A percentile compares a stretch with the other conserved stretches of the same genome.
phyloP scores from a whole-genome alignment of 768 basidiomycete species.

The Podaxis sp. region DNA sequence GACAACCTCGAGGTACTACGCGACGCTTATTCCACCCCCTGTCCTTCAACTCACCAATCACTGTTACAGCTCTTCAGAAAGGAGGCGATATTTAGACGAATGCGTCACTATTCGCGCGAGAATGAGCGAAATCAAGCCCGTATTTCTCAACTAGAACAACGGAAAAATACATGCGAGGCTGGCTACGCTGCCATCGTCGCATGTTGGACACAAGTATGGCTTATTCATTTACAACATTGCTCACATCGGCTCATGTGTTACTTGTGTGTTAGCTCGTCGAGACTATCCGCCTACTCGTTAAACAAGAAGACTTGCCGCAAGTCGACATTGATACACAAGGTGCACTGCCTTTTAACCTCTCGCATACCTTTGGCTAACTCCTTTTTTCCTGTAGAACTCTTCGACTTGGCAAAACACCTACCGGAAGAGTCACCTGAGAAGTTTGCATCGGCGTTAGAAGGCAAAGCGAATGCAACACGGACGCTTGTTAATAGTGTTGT shows the following conservation, averaged over 20 bases:
- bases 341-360: slow-evolving; percentile 21
- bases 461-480: slow-evolving; percentile 58
- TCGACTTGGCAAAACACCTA: slow-evolving; percentile 44
- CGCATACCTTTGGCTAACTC: slow-evolving; percentile 5
- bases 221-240: slow-evolving; percentile 2
- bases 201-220: slow-evolving; percentile 74
- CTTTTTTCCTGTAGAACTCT: slow-evolving; percentile 37
- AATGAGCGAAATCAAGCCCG: slow-evolving; percentile 61
- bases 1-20: slow-evolving; percentile 62
- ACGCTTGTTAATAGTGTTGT: slow-evolving; percentile 60
- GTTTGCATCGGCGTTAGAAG: slow-evolving; percentile 45
- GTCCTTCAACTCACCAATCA: slow-evolving; percentile 17
- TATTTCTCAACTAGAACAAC: slow-evolving; percentile 64
- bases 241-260: not conserved
- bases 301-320: slow-evolving; percentile 47
- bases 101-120: slow-evolving; percentile 81
- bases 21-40: slow-evolving; percentile 16
- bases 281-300: slow-evolving; percentile 60
- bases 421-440: slow-evolving; percentile 36
- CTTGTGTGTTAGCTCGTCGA: slow-evolving; percentile 53
- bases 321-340: slow-evolving; percentile 43
- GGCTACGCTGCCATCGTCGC: slow-evolving; percentile 73
- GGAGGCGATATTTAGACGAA: slow-evolving; percentile 81
- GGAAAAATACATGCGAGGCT: slow-evolving; percentile 66
- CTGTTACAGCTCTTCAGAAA: slow-evolving; percentile 71